Evolutionary conservation across 2,329 filamentous ascomycete genomes (phyloP), one percentile per base, ranked within the genome.

Genomic region (Aspergillus ochraceus): DNA sequence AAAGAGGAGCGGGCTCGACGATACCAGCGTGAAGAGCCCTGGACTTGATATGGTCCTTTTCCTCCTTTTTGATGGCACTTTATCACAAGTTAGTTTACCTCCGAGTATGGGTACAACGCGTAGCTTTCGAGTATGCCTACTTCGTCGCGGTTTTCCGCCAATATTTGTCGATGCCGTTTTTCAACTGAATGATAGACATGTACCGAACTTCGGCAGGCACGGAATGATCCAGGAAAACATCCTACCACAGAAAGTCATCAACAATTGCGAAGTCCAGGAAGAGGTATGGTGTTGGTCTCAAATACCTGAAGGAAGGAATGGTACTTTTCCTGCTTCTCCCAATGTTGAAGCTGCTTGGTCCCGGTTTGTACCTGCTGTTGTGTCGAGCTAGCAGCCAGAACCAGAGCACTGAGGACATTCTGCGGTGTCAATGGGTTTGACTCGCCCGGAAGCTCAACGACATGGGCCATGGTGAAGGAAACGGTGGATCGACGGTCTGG

Each of bases 111-210:
- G 14, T 29, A 20, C 24, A 49, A 19, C 36, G 12, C 32, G 49
- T 46, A 54, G 49, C 22, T 9, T 42, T 53, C 26, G 30, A 9
- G n/a, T 26, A 49, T 24, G 64, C 75, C 29, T 86, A 84, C 72
- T 88, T 87, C 58, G 90, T 85, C 53, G 91, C 87, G 36, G 90
- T 90, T 72, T 83, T 91, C 71, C 95, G 86, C 95, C 95, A 99
- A 76, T 92, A 92, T 73, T 90, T 92, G 74, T 98, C 94, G 76
- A 98, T 93, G 57, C 93, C 95, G 75, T 98, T 97, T 75, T 98
- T 98, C 56, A 99, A 83, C 73, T 97, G 91, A 66, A 98, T 97
- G 59, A 98, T 87, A 57, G 94, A 90, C 11, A 97, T 87, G 70
- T 96, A 92, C 62, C 95, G 90, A 55, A 94, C 85, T 69, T 96